Base-by-base conservation (phyloP, 345 rosid genomes). In the Clarkia xantiana region DNA sequence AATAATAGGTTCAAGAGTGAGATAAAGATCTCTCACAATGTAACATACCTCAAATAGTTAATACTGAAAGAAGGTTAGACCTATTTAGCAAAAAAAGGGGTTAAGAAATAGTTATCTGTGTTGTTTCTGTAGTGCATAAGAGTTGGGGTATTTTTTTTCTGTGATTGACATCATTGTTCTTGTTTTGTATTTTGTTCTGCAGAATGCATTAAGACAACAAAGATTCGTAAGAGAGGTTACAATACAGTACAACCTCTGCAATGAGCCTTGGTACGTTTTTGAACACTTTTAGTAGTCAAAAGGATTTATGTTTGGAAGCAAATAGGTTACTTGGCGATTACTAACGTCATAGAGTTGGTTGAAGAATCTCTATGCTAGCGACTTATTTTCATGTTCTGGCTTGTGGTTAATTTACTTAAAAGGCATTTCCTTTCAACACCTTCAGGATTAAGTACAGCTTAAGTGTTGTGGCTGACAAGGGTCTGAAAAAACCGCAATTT, bases 151-250 rank as follows among this genome's bases (percentile, higher is more conserved):
- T 29, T 5, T 1, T 48, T 23, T n/a, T 3, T 47, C 6, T 13
- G 15, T 23, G 6, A 23, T 4, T 20, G 18, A 29, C 25, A 25
- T 23, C 15, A 40, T 38, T 49, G 41, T 23, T 5, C 19, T 29
- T 10, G 51, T 11, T 10, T 7, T 29, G 36, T 29, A 7, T n/a
- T 12, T 43, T 14, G 50, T 62, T 47, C 45, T 51, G 36, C 58
- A 93, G 99, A 87, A 93, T 74, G 99, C 99, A 47, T 62, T 87
- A 71, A 72, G 99, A 62, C 99, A 87, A 51, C 99, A 93, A 65
- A 76, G 89, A 69, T 93, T 82, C 74, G 95, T 87, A 40, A 84
- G 97, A 29, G 99, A 93, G 79, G 97, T 93, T 45, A 87, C 95
- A 34, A 84, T 93, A 62, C 99, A 93, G 59, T 93, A 87, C 81